Percentiles rank a stretch among this genome's conserved stretches.
Evolutionary conservation across 2,329 filamentous ascomycete genomes (phyloP).

Genomic region (Parascedosporium putredinis): DNA sequence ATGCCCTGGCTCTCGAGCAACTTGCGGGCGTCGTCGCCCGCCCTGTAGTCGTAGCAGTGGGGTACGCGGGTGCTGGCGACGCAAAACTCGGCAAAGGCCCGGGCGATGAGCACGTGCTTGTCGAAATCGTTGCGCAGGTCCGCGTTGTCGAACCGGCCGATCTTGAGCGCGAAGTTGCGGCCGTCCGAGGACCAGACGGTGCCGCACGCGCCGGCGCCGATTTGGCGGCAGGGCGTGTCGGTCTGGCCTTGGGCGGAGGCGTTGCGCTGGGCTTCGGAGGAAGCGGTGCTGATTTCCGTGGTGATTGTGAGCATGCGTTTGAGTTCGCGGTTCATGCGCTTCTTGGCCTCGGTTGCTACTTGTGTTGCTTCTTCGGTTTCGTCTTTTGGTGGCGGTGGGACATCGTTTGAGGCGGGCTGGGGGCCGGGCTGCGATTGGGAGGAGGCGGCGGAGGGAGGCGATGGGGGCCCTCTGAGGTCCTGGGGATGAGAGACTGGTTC

Average conservation of each 20-base stretch:
- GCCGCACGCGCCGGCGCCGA: constrained; percentile 16
- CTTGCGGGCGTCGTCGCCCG: neutral
- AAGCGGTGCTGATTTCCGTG: neutral
- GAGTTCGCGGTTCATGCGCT: neutral
- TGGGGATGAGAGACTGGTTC: too few relatives aligned
- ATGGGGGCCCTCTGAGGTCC: too few relatives aligned
- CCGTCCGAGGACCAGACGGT: constrained; percentile 11
- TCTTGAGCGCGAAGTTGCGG: constrained; percentile 10
- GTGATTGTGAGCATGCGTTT: neutral
- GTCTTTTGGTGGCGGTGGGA: too few relatives aligned
- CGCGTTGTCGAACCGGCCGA: constrained; percentile 10
- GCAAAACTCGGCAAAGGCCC: neutral
- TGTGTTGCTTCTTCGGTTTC: too few relatives aligned
- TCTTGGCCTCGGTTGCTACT: neutral
- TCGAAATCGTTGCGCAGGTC: constrained; percentile 3
- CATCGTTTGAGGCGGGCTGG: too few relatives aligned
- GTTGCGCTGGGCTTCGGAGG: neutral
- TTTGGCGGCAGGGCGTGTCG: constrained; percentile 9
- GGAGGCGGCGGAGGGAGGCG: too few relatives aligned
- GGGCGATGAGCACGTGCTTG: neutral
- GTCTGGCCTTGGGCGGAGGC: neutral
- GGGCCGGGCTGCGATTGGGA: too few relatives aligned
- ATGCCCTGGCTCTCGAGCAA: neutral
- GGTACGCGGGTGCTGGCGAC: neutral
- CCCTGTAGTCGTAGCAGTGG: neutral